phyloP scores from a whole-genome alignment of 179 eudicot genomes.

The Drosera spatulata region DNA sequence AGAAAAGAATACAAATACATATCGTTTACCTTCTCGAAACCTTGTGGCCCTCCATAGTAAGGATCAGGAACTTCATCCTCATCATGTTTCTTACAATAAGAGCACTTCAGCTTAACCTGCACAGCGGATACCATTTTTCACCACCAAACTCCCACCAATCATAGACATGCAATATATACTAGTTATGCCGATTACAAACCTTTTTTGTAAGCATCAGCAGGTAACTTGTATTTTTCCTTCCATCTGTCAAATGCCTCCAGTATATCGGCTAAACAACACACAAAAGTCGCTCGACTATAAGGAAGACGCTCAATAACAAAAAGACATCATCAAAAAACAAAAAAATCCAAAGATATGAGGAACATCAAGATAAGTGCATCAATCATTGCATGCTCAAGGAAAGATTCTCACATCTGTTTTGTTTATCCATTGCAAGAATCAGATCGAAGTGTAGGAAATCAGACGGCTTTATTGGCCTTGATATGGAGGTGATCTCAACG shows the following conservation, averaged over 20 bases:
- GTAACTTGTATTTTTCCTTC: constrained; percentile 54
- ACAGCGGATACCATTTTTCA: constrained; percentile 2
- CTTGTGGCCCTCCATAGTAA: constrained; percentile 84
- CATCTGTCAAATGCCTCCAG: constrained; percentile 68
- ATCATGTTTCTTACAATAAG: constrained; percentile 79
- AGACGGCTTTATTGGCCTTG: constrained; percentile 72
- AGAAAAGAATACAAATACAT: neutral
- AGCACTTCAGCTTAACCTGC: constrained; percentile 88
- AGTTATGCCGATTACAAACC: constrained; percentile 14
- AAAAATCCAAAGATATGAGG: neutral
- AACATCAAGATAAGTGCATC: neutral
- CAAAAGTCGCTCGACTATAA: constrained; percentile 3
- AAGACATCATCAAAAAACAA: neutral
- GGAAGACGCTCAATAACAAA: neutral
- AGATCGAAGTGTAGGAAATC: constrained; percentile 90
- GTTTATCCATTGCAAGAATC: constrained; percentile 94
- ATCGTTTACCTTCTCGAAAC: constrained; percentile 77
- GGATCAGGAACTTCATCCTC: constrained; percentile 97
- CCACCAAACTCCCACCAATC: neutral
- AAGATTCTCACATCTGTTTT: constrained; percentile 51
- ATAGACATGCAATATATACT: neutral
- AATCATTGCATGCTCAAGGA: too few species aligned
- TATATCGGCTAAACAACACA: constrained; percentile 50
- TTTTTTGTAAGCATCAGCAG: constrained; percentile 74
- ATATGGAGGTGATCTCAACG: constrained; percentile 68